Conservation (phyloP, 1,139 yeast genomes). For the Meyerozyma carpophila region DNA sequence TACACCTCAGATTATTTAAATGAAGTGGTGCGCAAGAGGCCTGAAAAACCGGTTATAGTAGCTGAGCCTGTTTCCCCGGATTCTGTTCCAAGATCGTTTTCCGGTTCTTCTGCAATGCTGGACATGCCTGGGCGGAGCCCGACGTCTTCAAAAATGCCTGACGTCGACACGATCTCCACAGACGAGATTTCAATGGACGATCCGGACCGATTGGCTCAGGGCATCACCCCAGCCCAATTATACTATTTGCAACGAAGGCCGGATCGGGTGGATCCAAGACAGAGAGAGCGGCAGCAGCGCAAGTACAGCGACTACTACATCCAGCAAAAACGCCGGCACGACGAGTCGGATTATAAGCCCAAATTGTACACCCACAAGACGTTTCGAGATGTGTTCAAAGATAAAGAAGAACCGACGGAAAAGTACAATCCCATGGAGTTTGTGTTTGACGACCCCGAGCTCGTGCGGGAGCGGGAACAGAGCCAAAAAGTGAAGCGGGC, state of each 20-base stretch:
- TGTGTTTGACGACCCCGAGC: slow-evolving; percentile 30
- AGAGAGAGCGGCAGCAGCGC: background rate
- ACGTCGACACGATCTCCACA: background rate
- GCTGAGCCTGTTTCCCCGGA: background rate
- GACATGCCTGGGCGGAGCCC: background rate
- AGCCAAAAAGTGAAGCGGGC: slow-evolving; percentile 23
- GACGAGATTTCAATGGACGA: background rate
- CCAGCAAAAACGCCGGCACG: slow-evolving; percentile 30
- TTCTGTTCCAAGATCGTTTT: background rate
- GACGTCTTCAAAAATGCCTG: background rate
- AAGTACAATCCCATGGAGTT: slow-evolving; percentile 38
- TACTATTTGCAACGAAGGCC: slow-evolving; percentile 1
- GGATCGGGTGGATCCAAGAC: background rate
- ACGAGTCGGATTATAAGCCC: slow-evolving; percentile 31
- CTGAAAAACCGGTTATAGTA: slow-evolving; percentile 2
- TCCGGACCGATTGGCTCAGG: background rate
- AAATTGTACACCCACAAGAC: slow-evolving; percentile 38
- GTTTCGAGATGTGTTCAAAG: slow-evolving; percentile 34
- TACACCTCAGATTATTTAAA: slow-evolving; percentile 17
- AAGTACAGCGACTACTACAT: slow-evolving; percentile 30
- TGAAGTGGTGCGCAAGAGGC: slow-evolving; percentile 9
- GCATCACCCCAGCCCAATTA: background rate
- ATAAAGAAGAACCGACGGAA: slow-evolving; percentile 23
- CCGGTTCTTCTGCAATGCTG: background rate
- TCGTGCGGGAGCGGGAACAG: slow-evolving; percentile 12